Percentiles rank a stretch among this genome's conserved stretches.
Evolutionary conservation across 768 basidiomycete genomes (phyloP).

Genomic region (Suillus americanus): DNA sequence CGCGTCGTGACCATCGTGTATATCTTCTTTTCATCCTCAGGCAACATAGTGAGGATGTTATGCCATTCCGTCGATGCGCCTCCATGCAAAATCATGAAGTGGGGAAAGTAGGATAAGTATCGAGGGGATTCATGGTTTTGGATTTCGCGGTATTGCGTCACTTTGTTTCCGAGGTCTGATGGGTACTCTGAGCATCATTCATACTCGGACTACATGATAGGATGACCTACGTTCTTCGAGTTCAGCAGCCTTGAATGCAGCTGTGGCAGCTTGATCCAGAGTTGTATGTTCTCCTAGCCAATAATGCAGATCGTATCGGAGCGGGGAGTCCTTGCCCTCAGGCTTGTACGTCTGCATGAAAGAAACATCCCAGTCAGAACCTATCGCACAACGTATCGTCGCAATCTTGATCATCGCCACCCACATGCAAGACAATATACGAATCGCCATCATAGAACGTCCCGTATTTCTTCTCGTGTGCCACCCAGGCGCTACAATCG

Average conservation of each 20-base stretch:
- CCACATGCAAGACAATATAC: slow-evolving; percentile 62
- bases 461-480: slow-evolving; percentile 37
- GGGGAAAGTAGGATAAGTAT: slow-evolving; percentile 52
- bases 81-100: slow-evolving; percentile 44
- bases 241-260: slow-evolving; percentile 67
- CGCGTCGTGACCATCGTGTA: slow-evolving; percentile 46
- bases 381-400: not conserved
- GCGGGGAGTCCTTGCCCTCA: slow-evolving; percentile 36
- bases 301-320: slow-evolving; percentile 63
- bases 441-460: slow-evolving; percentile 66
- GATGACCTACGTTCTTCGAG: slow-evolving; percentile 56
- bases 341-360: slow-evolving; percentile 56
- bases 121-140: slow-evolving; percentile 55
- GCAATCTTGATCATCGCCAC: slow-evolving; percentile 22
- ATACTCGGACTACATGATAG: too few relatives aligned
- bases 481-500: slow-evolving; percentile 32
- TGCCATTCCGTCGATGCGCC: slow-evolving; percentile 54
- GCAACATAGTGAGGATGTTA: slow-evolving; percentile 44
- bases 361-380: not conserved
- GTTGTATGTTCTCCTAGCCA: slow-evolving; percentile 62
- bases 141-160: slow-evolving; percentile 62
- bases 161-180: slow-evolving; percentile 42
- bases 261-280: slow-evolving; percentile 61
- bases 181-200: not conserved
- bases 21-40: slow-evolving; percentile 45